Conservation (phyloP, 1,284 basidiomycete genomes). For the Trametes hirsuta region DNA sequence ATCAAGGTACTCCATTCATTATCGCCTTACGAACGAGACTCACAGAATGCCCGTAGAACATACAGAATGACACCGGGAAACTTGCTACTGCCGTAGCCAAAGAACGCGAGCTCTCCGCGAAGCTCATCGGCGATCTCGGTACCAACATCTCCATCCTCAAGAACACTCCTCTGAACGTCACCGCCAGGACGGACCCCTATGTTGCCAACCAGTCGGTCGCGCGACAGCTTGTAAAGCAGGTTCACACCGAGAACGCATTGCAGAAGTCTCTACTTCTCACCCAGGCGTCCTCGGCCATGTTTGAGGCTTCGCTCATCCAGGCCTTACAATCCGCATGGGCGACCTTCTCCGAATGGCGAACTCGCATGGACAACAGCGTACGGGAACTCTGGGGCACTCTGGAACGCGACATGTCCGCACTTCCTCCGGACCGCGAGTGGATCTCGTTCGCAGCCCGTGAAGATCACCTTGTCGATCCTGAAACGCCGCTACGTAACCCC, state of each 20-base stretch:
- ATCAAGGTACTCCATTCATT: conserved; percentile 65
- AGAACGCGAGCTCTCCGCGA: conserved; percentile 90
- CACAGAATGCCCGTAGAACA: conserved; percentile 58
- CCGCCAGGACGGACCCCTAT: conserved; percentile 86
- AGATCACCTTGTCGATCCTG: conserved; percentile 96
- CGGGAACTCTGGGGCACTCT: conserved; percentile 84
- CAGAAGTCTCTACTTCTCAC: conserved; percentile 99
- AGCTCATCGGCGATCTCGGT: conserved; percentile 87
- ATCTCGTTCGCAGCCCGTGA: conserved; percentile 93
- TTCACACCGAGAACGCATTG: conserved; percentile 96
- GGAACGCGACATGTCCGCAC: conserved; percentile 78
- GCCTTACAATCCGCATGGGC: conserved; percentile 97
- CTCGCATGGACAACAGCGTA: conserved; percentile 80
- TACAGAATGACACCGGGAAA: conserved; percentile 98
- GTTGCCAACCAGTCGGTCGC: conserved; percentile 82
- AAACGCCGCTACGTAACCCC: conserved; percentile 88
- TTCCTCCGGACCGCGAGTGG: conserved; percentile 96
- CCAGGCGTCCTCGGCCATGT: conserved; percentile 97
- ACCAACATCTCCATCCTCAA: conserved; percentile 90
- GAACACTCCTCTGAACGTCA: conserved; percentile 92
- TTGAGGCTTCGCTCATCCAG: conserved; percentile 96
- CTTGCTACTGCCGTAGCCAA: conserved; percentile 92
- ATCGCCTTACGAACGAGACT: background rate
- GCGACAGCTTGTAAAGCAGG: conserved; percentile 91
- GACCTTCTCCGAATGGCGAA: conserved; percentile 97